Evolutionary conservation across 805 yeast genomes (phyloP), one percentile per base, ranked within the genome.

Genomic region (Candida nemodendra): DNA sequence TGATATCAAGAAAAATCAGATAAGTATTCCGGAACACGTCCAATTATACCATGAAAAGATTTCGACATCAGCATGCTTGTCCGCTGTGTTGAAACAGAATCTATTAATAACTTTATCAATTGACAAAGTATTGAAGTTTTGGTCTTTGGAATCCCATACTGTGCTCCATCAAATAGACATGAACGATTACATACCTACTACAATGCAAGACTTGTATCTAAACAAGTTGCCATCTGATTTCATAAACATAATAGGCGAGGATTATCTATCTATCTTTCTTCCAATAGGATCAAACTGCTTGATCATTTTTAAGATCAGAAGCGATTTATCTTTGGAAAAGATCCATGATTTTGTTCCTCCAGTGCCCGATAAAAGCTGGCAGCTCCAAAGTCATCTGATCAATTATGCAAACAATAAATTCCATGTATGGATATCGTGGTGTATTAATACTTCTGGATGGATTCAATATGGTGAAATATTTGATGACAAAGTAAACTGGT

Each of bases 101-200:
- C 15, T 34, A 7, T 33, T 58, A 12, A 39, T 51, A 14, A 74
- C 88, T 0, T 62, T 80, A 22, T 67, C 85, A 0, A 71, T 81
- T 15, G 69, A 76, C 50, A 75, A 74, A 48, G 57, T 57, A 4
- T 47, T 86, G 24, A 74, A 78, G 44, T 47, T 84, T 15, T 86
- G 93, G 90, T 71, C 78, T 19, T 50, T 81, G 3, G 44, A 53
- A 0, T 48, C 66, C 2, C 70, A 66, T 32, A 27, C 39, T 6
- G 21, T 50, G 11, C 13, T 56, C 2, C 40, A 41, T 18, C 59
- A 54, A 29, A 36, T 43, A 19, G 42, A 47, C 16, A 19, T 62
- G 17, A 54, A 53, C 26, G 45, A 49, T 12, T 46, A 31, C 30
- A 36, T 62, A 15, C 51, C 59, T 2, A 37, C 45, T 6, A 45